Percentiles rank a stretch among this genome's conserved stretches.
Evolutionary conservation across 2,329 filamentous ascomycete species (phyloP).

Genomic region (Colletotrichum destructivum): DNA sequence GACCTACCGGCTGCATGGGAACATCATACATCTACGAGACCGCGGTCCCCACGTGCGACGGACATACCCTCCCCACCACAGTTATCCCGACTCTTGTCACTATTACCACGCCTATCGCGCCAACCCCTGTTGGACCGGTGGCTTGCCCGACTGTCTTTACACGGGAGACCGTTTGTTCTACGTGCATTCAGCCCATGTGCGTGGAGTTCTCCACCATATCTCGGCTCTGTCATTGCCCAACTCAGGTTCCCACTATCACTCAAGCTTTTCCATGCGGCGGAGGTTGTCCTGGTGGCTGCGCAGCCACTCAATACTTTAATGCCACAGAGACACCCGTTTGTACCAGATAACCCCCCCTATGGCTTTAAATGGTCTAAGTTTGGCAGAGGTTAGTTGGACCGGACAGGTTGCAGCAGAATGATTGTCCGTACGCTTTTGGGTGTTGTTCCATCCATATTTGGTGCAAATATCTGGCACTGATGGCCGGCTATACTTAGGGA

Average conservation of each 20-base stretch:
- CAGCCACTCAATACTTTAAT: slow-evolving; percentile 30
- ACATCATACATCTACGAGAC: slow-evolving; percentile 34
- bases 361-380: too few relatives aligned
- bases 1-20: slow-evolving; percentile 35
- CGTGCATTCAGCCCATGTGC: slow-evolving; percentile 24
- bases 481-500: too few relatives aligned
- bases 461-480: too few relatives aligned
- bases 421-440: too few relatives aligned
- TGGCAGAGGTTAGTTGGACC: too few relatives aligned
- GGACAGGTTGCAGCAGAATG: neutral
- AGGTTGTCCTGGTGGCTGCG: slow-evolving; percentile 35
- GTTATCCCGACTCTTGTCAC: neutral
- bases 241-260: slow-evolving; percentile 24
- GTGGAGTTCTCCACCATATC: slow-evolving; percentile 21
- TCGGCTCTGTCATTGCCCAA: slow-evolving; percentile 31
- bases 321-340: slow-evolving; percentile 27
- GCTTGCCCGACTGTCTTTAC: slow-evolving; percentile 32
- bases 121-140: neutral
- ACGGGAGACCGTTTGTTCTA: slow-evolving; percentile 23
- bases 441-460: too few relatives aligned
- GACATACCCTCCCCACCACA: neutral
- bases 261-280: slow-evolving; percentile 23
- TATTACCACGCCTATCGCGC: neutral
- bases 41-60: slow-evolving; percentile 7
- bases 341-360: neutral